Evolutionary conservation across 2,329 filamentous ascomycete species (phyloP), one percentile per base, ranked within the genome.

Genomic region (Knufia petricola): DNA sequence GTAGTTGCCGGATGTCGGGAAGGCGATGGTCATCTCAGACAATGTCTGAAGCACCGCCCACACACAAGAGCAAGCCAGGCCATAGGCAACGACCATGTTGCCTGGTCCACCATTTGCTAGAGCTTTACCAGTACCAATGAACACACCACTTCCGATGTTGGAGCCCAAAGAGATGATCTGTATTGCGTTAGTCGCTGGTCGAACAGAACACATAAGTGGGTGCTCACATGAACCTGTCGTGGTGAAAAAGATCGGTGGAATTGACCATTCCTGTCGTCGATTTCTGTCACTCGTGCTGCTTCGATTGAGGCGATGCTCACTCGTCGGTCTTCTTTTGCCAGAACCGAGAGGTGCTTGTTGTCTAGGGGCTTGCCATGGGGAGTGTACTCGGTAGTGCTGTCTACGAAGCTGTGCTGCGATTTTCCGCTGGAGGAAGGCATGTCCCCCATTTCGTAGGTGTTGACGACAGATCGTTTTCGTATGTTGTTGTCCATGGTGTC

Each of bases 21-120:
- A 66, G 3, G 61, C 59, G 39, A 68, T 64, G 1, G 65, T 66
- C 65, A 68, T 66, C 48, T 68, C 65, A 6, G 56, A 56, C 17
- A 52, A 31, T n/a, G 40, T 46, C 34, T 65, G 58, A 2, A 66
- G 55, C 13, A 63, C 59, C 13, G 61, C 61, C 57, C 59, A 64
- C 4, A 65, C 60, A 49, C 60, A 61, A 3, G 58, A 50, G 41
- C 59, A 61, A 19, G 61, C 57, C 4, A 63, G 31, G 3, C 52
- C 52, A 46, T 63, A 68, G 1, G 59, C 66, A 12, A 68, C 44
- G 37, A 69, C 42, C 44, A 67, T 57, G 15, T 55, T 55, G 9
- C 58, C 61, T 8, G 63, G 60, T 0, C 62, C 66, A 17, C 63
- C 65, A 46, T 55, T 55, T 3, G 54, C 46, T 6, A 53, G 37